These are phyloP conservation scores for Durusdinium trenchii DNA, from an alignment of 73 alveolate genomes.

Conservation along the genomic window DNA sequence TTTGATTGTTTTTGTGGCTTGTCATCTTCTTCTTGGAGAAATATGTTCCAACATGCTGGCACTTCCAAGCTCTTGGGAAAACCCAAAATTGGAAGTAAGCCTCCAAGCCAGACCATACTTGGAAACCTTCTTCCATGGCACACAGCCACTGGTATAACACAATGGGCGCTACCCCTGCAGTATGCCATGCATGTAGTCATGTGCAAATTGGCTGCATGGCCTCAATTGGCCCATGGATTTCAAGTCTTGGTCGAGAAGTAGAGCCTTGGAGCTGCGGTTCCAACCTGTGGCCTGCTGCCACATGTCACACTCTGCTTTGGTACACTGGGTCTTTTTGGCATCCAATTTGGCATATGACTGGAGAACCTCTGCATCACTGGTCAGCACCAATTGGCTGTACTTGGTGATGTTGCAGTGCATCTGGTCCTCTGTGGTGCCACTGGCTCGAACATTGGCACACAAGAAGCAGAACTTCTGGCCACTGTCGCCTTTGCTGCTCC, in stretches of 20 bases:
- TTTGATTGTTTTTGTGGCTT: too few relatives aligned
- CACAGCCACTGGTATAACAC: too few relatives aligned
- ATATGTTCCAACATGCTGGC: too few relatives aligned
- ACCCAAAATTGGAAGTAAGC: too few relatives aligned
- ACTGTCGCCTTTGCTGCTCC: constrained; percentile 28
- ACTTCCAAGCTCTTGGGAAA: too few relatives aligned
- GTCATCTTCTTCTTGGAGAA: too few relatives aligned
- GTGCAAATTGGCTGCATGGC: constrained; percentile 52
- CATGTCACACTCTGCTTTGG: background rate
- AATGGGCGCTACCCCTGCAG: too few relatives aligned
- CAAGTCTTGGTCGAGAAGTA: constrained; percentile 9
- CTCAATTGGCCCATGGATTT: background rate
- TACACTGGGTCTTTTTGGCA: background rate
- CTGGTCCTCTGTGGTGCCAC: background rate
- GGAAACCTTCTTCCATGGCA: too few relatives aligned
- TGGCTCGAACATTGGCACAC: background rate
- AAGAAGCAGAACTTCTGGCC: background rate
- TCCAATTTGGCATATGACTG: constrained; percentile 1
- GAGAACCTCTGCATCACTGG: constrained; percentile 15
- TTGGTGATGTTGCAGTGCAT: constrained; percentile 12
- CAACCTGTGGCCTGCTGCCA: constrained; percentile 55
- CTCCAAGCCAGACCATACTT: too few relatives aligned
- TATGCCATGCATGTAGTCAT: too few relatives aligned
- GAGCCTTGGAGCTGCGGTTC: background rate
- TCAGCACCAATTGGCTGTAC: background rate